phyloP scores from a whole-genome alignment of 2,329 filamentous ascomycete genomes.

The Chaetomiaceae sp. region DNA sequence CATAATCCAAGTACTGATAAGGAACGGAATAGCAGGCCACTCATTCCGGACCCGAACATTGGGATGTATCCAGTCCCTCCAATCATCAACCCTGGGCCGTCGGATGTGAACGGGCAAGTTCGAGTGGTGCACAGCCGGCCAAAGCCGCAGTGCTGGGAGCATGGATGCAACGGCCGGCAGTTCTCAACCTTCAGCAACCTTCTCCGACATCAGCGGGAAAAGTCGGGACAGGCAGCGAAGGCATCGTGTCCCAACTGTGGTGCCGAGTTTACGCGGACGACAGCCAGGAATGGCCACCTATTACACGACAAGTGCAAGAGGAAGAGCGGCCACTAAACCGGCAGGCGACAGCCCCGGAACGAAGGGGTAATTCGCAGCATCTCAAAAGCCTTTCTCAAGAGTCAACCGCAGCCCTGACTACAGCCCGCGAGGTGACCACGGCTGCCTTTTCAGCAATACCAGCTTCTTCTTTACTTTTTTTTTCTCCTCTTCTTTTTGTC shows the following conservation, averaged over 20 bases:
- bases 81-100: conserved; percentile 24
- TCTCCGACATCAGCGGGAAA: conserved; percentile 86
- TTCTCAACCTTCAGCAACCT: conserved; percentile 97
- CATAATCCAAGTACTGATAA: conserved; percentile 7
- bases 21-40: conserved; percentile 14
- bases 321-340: conserved; percentile 38
- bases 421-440: background rate
- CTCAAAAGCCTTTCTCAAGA: background rate
- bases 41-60: conserved; percentile 25
- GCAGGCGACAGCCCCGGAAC: no score
- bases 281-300: conserved; percentile 80
- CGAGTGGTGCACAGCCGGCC: conserved; percentile 72
- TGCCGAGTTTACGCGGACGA: conserved; percentile 86
- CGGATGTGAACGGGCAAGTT: conserved; percentile 43
- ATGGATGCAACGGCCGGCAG: conserved; percentile 91
- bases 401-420: background rate
- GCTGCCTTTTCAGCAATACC: background rate
- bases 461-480: background rate
- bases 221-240: conserved; percentile 85
- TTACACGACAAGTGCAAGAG: conserved; percentile 90
- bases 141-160: conserved; percentile 97
- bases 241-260: conserved; percentile 87
- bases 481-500: background rate
- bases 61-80: conserved; percentile 32
- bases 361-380: no score